Evolutionary conservation across 1,284 basidiomycete species (phyloP).

Genomic region (Amylostereum chailletii): DNA sequence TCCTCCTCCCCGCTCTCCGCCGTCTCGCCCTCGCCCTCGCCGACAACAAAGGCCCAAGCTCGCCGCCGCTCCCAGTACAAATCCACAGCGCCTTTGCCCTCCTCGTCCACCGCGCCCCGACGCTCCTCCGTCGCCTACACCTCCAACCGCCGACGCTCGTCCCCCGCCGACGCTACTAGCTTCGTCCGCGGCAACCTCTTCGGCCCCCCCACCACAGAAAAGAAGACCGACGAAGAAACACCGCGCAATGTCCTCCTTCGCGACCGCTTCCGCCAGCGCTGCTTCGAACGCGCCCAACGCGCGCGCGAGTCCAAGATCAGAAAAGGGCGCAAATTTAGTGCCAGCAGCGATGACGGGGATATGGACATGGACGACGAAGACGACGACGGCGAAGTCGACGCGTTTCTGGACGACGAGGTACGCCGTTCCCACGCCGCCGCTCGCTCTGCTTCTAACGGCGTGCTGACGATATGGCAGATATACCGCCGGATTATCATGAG

Average conservation of each 20-base stretch:
- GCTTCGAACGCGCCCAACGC: conserved; percentile 47
- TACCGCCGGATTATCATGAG: conserved; percentile 54
- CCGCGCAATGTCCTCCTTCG: conserved; percentile 42
- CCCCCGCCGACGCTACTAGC: conserved; percentile 1
- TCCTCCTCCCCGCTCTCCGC: too few relatives aligned
- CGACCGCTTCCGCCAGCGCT: conserved; percentile 51
- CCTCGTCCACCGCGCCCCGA: conserved; percentile 6
- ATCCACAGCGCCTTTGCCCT: conserved; percentile 15
- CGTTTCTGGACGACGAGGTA: conserved; percentile 52
- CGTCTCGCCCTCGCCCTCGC: too few relatives aligned
- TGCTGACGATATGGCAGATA: conserved; percentile 29
- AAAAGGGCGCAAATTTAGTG: conserved; percentile 23
- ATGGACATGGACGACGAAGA: conserved; percentile 46
- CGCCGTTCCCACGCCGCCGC: conserved; percentile 7
- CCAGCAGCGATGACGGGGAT: conserved; percentile 41
- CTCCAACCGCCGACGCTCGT: neutral
- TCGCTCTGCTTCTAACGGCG: neutral
- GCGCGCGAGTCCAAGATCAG: conserved; percentile 41
- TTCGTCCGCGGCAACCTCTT: conserved; percentile 5
- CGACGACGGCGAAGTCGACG: conserved; percentile 34
- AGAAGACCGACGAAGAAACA: conserved; percentile 19
- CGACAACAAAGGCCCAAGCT: too few relatives aligned
- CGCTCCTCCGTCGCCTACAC: conserved; percentile 1
- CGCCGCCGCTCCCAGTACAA: conserved; percentile 40
- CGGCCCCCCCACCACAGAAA: neutral